Percentiles rank a stretch among this genome's conserved stretches.
These are phyloP conservation scores for Teratosphaeria nubilosa DNA, from an alignment of 2,329 filamentous ascomycete species.

Conservation along the genomic window DNA sequence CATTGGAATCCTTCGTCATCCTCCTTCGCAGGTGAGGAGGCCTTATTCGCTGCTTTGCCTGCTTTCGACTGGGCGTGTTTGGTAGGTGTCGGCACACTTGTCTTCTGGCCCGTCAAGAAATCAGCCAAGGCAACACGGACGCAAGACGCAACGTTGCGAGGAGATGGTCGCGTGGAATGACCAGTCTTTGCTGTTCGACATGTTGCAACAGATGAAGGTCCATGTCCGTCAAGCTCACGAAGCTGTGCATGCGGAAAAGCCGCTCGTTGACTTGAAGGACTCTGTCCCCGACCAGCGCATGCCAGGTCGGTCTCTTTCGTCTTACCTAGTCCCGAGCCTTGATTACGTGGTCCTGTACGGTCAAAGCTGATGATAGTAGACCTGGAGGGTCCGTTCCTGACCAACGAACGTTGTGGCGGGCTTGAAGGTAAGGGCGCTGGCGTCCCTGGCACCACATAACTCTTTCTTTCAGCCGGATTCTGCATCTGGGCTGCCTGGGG, in stretches of 20 bases:
- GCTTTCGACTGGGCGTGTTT: not conserved
- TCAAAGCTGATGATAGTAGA: slow-evolving; percentile 19
- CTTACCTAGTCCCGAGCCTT: slow-evolving; percentile 12
- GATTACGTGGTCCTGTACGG: slow-evolving; percentile 22
- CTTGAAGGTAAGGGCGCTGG: slow-evolving; percentile 8
- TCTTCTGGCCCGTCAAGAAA: slow-evolving; percentile 2
- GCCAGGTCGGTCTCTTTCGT: slow-evolving; percentile 2
- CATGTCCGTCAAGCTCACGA: not conserved
- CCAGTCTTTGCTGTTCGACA: not conserved
- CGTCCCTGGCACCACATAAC: slow-evolving; percentile 3
- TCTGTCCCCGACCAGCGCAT: not conserved
- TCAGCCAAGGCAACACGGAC: slow-evolving; percentile 10
- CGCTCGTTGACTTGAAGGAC: not conserved
- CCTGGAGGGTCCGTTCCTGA: slow-evolving; percentile 9
- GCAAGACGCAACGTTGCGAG: slow-evolving; percentile 9
- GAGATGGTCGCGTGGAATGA: not conserved
- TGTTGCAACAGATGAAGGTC: slow-evolving; percentile 9
- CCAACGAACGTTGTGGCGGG: slow-evolving; percentile 1
- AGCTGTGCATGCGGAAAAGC: slow-evolving; percentile 2
- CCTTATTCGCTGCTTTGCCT: not conserved
- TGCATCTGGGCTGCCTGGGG: not conserved
- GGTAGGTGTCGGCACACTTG: not conserved
- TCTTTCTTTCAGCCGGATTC: not conserved
- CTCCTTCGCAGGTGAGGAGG: not conserved
- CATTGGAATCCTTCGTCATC: slow-evolving; percentile 2